Conservation (phyloP, 805 yeast species). For the Candida xyloterini region DNA sequence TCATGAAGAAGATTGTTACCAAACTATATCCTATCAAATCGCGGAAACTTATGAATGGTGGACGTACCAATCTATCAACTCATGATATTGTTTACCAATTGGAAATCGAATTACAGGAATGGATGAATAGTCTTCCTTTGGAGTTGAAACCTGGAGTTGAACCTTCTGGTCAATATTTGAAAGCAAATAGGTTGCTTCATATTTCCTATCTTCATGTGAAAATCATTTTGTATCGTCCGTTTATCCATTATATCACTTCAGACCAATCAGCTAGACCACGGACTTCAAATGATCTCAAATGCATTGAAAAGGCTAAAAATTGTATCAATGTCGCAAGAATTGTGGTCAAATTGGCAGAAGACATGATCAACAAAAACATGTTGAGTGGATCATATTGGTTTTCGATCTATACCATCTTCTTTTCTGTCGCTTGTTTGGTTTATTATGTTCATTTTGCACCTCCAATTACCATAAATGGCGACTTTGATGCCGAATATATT, state of each 20-base stretch:
- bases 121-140: conserved; percentile 69
- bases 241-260: conserved; percentile 76
- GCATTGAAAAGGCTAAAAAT: conserved; percentile 71
- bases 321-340: conserved; percentile 82
- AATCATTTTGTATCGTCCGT: conserved; percentile 81
- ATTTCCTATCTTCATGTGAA: conserved; percentile 73
- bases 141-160: conserved; percentile 70
- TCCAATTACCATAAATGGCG: conserved; percentile 33
- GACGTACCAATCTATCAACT: conserved; percentile 33
- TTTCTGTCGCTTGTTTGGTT: conserved; percentile 82
- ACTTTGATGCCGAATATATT: conserved; percentile 49
- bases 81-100: conserved; percentile 51
- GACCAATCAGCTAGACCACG: conserved; percentile 33
- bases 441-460: conserved; percentile 65
- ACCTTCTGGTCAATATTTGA: conserved; percentile 62
- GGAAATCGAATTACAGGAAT: conserved; percentile 64
- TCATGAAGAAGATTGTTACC: conserved; percentile 68
- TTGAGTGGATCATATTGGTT: conserved; percentile 90
- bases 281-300: conserved; percentile 48
- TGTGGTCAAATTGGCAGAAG: conserved; percentile 76
- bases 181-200: conserved; percentile 73
- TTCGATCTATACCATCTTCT: conserved; percentile 83
- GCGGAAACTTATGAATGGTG: conserved; percentile 23
- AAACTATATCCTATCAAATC: conserved; percentile 72
- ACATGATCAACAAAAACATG: conserved; percentile 68